Evolutionary conservation across 2,329 filamentous ascomycete genomes (phyloP).

Genomic region (Didymella pinodella): DNA sequence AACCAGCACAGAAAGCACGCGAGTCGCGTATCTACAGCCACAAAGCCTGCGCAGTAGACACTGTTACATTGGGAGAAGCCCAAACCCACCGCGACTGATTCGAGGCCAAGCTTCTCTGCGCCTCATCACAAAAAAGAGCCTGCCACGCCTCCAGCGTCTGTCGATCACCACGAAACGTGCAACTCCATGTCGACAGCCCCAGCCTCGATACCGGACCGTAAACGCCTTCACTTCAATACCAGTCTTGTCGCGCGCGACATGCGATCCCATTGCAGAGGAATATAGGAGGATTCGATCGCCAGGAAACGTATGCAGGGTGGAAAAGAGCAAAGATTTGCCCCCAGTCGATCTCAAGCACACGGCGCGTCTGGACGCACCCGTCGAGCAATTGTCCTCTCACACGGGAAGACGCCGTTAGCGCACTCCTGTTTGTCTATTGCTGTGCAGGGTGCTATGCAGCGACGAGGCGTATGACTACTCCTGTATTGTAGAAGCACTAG

Average conservation of each 20-base stretch:
- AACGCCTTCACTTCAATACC: constrained; percentile 5
- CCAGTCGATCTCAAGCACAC: constrained; percentile 14
- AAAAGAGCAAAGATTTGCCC: constrained; percentile 25
- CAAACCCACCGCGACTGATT: background rate
- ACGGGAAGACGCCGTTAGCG: constrained; percentile 1
- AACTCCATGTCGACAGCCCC: constrained; percentile 30
- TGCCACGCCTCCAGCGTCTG: constrained; percentile 18
- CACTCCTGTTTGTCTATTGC: constrained; percentile 16
- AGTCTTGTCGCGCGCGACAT: constrained; percentile 21
- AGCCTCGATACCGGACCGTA: constrained; percentile 8
- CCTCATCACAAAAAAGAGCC: constrained; percentile 3
- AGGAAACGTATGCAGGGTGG: constrained; percentile 11
- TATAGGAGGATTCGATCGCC: constrained; percentile 18
- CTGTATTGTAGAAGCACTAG: constrained; percentile 31
- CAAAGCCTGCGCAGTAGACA: constrained; percentile 15
- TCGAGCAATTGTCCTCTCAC: constrained; percentile 1
- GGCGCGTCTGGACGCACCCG: constrained; percentile 3
- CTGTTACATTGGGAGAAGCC: constrained; percentile 1
- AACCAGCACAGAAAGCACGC: constrained; percentile 10
- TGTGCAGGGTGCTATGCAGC: constrained; percentile 32
- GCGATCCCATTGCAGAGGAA: constrained; percentile 23
- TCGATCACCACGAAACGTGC: constrained; percentile 20
- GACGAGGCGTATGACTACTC: constrained; percentile 37
- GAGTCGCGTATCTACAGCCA: constrained; percentile 7
- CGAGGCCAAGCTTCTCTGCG: constrained; percentile 6